Base-by-base conservation (phyloP, 2,329 filamentous ascomycete genomes). In the Diaporthe destruens region DNA sequence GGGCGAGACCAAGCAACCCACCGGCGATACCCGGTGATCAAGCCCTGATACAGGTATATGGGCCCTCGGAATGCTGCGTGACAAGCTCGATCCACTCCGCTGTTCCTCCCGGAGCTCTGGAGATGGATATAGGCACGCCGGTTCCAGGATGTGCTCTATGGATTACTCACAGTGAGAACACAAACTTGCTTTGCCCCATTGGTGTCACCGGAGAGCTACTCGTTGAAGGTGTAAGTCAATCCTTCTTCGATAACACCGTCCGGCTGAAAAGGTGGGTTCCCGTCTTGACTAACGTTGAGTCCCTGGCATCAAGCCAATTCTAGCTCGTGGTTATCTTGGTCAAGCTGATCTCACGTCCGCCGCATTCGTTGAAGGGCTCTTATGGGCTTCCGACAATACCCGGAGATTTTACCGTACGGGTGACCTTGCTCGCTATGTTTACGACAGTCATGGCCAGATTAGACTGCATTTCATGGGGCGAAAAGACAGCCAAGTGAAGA, bases 401-500 rank as follows among this genome's bases (percentile, higher is more conserved):
- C 47, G 51, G 20, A 36, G n/a, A 18, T 25, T 69, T 5, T 85
- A 84, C 74, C 80, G 80, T 54, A 84, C 84, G 0, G 84, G 84
- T n/a, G 84, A 85, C 72, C 77, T 85, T 11, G 84, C 77, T 11
- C 76, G 76, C 39, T 82, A 6, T 20, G n/a, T 51, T 23, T 23
- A 83, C 36, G 75, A 80, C 55, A 74, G 75, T 0, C 79, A 84
- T 70, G 80, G 77, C 18, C 20, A 51, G 3, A 51, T 51, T 25
- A 73, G 20, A 1, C 77, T 85, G 16, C 71, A 79, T 0, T 81
- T 71, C 75, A 79, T 75, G 3, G 74, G 74, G 1, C 34, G 75
- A 44, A 86, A 86, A 73, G 87, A 89, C 76, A 82, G 82, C 0
- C 87, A 89, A 77, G 82, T 88, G 53, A 89, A 89, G 77, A 77